phyloP scores from a whole-genome alignment of 176 grass and related monocot genomes.

The Oryza punctata region DNA sequence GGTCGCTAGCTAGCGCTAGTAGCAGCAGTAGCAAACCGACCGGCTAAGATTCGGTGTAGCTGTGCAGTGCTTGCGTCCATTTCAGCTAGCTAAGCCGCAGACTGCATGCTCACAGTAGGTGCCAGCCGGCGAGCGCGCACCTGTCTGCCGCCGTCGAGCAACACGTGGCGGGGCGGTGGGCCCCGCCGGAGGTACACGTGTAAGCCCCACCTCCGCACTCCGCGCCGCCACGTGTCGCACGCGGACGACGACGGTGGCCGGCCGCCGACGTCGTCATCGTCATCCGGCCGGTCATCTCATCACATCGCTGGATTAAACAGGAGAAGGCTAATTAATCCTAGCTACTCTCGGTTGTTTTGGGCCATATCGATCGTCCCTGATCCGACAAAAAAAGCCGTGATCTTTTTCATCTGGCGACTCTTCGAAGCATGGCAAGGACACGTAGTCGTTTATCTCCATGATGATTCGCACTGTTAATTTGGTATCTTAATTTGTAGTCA shows the following conservation, averaged over 20 bases:
- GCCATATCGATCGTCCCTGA: neutral
- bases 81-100: neutral
- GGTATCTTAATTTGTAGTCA: neutral
- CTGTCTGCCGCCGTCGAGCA: neutral
- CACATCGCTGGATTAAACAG: neutral
- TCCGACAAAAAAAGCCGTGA: neutral
- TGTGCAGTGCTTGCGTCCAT: neutral
- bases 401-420: neutral
- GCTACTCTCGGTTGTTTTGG: too few species aligned
- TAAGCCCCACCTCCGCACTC: neutral
- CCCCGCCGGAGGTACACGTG: neutral
- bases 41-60: too few species aligned
- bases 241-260: neutral
- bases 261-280: neutral
- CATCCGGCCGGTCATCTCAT: neutral
- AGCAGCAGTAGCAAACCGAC: too few species aligned
- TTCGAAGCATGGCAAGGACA: neutral
- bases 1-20: too few species aligned
- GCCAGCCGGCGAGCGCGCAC: conserved; percentile 1
- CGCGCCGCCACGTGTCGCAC: conserved; percentile 29
- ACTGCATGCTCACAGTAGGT: too few species aligned
- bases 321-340: neutral
- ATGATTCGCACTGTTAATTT: neutral
- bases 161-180: neutral
- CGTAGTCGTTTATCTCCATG: neutral